phyloP scores from a whole-genome alignment of 2,329 filamentous ascomycete genomes.

The Alternaria sp. region DNA sequence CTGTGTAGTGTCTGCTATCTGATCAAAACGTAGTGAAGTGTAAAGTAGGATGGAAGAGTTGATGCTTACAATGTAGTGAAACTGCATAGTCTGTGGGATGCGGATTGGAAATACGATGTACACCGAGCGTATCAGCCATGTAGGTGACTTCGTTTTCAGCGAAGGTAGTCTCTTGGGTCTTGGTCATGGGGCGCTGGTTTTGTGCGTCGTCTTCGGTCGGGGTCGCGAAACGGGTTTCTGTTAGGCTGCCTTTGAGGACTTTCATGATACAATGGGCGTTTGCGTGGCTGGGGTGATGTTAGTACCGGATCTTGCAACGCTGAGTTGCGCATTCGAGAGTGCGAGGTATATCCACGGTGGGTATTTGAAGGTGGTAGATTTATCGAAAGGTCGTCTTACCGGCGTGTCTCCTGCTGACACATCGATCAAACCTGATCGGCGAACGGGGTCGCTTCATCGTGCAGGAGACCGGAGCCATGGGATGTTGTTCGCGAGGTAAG shows the following conservation, averaged over 20 bases:
- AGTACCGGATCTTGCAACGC: background rate
- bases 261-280: constrained; percentile 94
- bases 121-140: constrained; percentile 86
- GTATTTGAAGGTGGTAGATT: too few relatives aligned
- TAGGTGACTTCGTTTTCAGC: constrained; percentile 79
- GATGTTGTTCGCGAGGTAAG: background rate
- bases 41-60: constrained; percentile 8
- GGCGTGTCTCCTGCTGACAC: constrained; percentile 35
- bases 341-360: background rate
- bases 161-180: constrained; percentile 72
- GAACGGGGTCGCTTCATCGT: constrained; percentile 37
- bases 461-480: constrained; percentile 28
- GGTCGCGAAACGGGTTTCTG: constrained; percentile 81
- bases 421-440: constrained; percentile 35
- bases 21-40: too few relatives aligned
- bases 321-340: background rate
- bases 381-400: constrained; percentile 29
- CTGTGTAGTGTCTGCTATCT: too few relatives aligned
- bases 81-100: constrained; percentile 76
- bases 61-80: constrained; percentile 72
- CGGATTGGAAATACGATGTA: constrained; percentile 82
- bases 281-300: constrained; percentile 46
- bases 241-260: constrained; percentile 77
- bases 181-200: constrained; percentile 60
- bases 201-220: constrained; percentile 61